Conservation (phyloP, 371 early-diverging fungal species). For the Rhizopus sp. region DNA sequence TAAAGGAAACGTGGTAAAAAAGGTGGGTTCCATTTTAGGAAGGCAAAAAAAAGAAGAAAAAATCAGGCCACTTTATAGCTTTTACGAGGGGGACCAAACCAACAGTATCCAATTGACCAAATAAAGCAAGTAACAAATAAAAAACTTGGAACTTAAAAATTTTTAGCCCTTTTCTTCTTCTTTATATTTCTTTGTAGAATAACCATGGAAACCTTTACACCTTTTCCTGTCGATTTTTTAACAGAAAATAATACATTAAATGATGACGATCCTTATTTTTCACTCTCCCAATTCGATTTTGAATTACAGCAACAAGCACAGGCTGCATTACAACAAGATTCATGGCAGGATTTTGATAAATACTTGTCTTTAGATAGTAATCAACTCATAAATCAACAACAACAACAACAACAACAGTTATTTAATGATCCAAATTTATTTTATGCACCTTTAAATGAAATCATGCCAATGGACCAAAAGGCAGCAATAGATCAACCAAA, state of each 20-base stretch:
- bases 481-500: slow-evolving; percentile 1
- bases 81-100: neutral
- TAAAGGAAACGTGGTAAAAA: too few relatives aligned
- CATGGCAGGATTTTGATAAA: slow-evolving; percentile 45
- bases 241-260: slow-evolving; percentile 11
- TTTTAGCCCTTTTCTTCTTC: neutral
- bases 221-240: slow-evolving; percentile 26
- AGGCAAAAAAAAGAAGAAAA: neutral
- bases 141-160: slow-evolving; percentile 24
- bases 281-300: slow-evolving; percentile 43
- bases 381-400: slow-evolving; percentile 8
- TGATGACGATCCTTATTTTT: slow-evolving; percentile 26
- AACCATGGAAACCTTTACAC: slow-evolving; percentile 31
- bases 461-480: slow-evolving; percentile 7
- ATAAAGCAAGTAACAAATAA: slow-evolving; percentile 5
- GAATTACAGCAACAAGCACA: slow-evolving; percentile 50
- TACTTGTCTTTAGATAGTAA: slow-evolving; percentile 33
- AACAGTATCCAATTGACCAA: neutral
- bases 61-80: slow-evolving; percentile 1
- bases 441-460: slow-evolving; percentile 20
- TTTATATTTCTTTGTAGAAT: neutral
- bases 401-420: neutral
- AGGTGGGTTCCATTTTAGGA: too few relatives aligned
- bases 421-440: slow-evolving; percentile 17
- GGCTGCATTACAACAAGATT: slow-evolving; percentile 33